Percentiles rank a stretch among this genome's conserved stretches.
Evolutionary conservation across 257 asterid genomes (phyloP).

Genomic region (Misopates orontium): DNA sequence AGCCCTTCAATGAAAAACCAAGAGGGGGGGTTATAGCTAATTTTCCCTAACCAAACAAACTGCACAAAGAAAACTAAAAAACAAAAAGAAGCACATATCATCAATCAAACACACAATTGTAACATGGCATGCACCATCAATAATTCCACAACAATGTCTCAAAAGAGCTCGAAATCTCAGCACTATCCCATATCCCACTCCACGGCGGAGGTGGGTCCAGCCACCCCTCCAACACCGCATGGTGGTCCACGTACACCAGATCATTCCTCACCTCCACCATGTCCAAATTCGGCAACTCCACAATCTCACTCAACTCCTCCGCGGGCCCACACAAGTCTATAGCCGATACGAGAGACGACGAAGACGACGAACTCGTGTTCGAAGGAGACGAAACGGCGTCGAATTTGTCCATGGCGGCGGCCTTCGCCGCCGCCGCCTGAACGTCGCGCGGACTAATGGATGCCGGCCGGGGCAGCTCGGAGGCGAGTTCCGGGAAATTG

Average conservation of each 20-base stretch:
- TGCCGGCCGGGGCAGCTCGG: conserved; percentile 57
- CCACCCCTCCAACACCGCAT: conserved; percentile 51
- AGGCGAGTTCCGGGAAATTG: conserved; percentile 66
- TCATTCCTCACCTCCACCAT: conserved; percentile 42
- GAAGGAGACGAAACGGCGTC: conserved; percentile 20
- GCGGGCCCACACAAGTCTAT: conserved; percentile 39
- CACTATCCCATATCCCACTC: conserved; percentile 33
- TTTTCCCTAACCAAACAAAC: conserved; percentile 14
- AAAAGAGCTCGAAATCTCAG: conserved; percentile 33
- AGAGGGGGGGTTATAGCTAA: neutral
- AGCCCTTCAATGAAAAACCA: conserved; percentile 32
- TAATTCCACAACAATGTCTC: conserved; percentile 63
- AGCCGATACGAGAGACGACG: conserved; percentile 43
- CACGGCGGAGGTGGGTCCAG: conserved; percentile 49
- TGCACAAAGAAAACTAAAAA: conserved; percentile 9
- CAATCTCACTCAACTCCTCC: conserved; percentile 68
- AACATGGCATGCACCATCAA: conserved; percentile 14
- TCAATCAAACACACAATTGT: neutral
- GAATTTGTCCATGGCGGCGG: conserved; percentile 74
- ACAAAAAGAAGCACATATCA: neutral
- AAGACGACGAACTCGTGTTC: conserved; percentile 26
- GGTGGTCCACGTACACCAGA: conserved; percentile 43
- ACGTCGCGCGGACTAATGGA: conserved; percentile 72
- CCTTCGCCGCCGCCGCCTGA: conserved; percentile 83
- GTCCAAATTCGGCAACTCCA: conserved; percentile 73